phyloP scores from a whole-genome alignment of 1,139 yeast genomes.

The Kodamaea sp. region DNA sequence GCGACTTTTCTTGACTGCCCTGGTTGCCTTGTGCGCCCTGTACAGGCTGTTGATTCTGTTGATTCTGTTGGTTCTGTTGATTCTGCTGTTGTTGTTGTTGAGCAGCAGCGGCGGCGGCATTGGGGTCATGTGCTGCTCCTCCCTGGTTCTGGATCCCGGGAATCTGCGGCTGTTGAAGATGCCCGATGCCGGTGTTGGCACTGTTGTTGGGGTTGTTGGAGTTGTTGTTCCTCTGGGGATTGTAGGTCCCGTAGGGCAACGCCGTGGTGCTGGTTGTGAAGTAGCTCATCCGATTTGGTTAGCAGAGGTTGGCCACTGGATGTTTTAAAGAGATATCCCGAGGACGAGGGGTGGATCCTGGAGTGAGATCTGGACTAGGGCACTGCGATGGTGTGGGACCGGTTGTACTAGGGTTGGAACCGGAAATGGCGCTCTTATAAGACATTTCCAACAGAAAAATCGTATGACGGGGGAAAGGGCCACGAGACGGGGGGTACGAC shows the following conservation, averaged over 20 bases:
- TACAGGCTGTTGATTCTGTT: slow-evolving; percentile 27
- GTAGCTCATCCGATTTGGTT: slow-evolving; percentile 15
- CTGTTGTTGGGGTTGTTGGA: too few relatives aligned
- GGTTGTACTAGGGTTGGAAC: too few relatives aligned
- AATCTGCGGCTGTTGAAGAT: slow-evolving; percentile 12
- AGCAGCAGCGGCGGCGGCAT: slow-evolving; percentile 4
- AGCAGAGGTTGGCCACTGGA: too few relatives aligned
- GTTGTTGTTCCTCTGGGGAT: slow-evolving; percentile 10
- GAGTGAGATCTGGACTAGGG: too few relatives aligned
- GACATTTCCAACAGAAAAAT: background rate
- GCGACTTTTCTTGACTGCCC: slow-evolving; percentile 2
- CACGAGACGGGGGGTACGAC: slow-evolving; percentile 4
- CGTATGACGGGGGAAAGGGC: background rate
- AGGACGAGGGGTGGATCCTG: too few relatives aligned
- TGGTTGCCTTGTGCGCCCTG: background rate
- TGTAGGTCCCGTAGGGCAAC: slow-evolving; percentile 14
- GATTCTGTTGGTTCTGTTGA: slow-evolving; percentile 19
- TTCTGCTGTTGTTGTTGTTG: slow-evolving; percentile 15
- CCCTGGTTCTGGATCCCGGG: slow-evolving; percentile 8
- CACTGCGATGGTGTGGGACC: too few relatives aligned
- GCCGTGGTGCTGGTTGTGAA: slow-evolving; percentile 11
- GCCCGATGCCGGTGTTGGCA: slow-evolving; percentile 11
- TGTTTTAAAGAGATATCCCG: too few relatives aligned
- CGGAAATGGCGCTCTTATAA: slow-evolving; percentile 3
- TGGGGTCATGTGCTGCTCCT: slow-evolving; percentile 7